Base-by-base conservation (phyloP, 2,329 filamentous ascomycete species). In the Aspergillus eucalypticola region DNA sequence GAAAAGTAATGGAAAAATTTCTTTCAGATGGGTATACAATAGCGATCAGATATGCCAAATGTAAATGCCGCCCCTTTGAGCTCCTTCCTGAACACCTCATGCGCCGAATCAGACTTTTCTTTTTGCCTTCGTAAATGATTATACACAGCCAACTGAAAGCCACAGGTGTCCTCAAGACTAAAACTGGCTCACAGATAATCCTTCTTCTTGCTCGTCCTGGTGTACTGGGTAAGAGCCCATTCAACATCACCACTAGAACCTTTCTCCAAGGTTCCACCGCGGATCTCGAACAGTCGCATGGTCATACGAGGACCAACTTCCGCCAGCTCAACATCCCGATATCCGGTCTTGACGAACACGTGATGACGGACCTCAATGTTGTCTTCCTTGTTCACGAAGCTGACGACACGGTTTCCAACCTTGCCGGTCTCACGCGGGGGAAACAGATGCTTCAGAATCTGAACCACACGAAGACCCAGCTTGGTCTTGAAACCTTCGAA, bases 171-270 rank as follows among this genome's bases (percentile, higher is more conserved):
- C 19, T 54, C 19, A 51, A 56, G 42, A 35, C 25, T 29, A 44
- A 68, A 65, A 63, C 59, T 58, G 38, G 55, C 38, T 75, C 66
- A 97, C 57, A 97, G 83, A 73, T 96, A 96, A 72, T 96, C 92
- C 87, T 97, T 97, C 86, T 98, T 98, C 79, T 88, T 88, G 69
- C 90, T 89, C 13, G 94, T 98, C 67, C 95, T 84, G 8, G 94
- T 99, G 76, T 96, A 99, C 73, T 97, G 94, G 63, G 91, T 96
- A 64, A 99, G 82, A 64, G 95, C 90, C 95, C 95, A 99, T 78
- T 99, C 95, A 4, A 96, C 88, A 77, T 99, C 95, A 3, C 94
- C 94, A 67, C 96, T 91, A 76, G 96, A 96, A 71, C 93, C 76
- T 63, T 81, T 96, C 73, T 98, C 95, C 61, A 97, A 81, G 3